Evolutionary conservation across 1,139 yeast species (phyloP).

Genomic region (Suzukiozyma palmioleophila): DNA sequence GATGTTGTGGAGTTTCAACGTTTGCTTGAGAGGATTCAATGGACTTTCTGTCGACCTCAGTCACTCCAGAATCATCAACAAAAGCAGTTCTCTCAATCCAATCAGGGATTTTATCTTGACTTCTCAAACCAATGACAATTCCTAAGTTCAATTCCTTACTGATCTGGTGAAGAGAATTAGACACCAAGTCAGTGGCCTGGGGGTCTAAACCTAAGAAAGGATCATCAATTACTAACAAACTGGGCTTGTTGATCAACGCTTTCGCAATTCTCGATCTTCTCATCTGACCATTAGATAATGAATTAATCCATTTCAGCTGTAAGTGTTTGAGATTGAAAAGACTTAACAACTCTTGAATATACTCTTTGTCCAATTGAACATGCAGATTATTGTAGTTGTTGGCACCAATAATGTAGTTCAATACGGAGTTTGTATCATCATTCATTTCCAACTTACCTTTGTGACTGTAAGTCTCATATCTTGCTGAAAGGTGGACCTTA

Average conservation of each 20-base stretch:
- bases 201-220: conserved; percentile 93
- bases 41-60: conserved; percentile 35
- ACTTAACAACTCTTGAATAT: conserved; percentile 29
- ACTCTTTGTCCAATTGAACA: conserved; percentile 12
- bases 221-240: conserved; percentile 72
- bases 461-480: conserved; percentile 70
- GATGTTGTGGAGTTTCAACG: conserved; percentile 1
- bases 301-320: conserved; percentile 73
- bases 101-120: conserved; percentile 68
- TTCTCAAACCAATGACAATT: conserved; percentile 67
- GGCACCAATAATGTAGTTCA: conserved; percentile 51
- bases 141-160: conserved; percentile 23
- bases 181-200: conserved; percentile 55
- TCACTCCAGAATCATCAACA: conserved; percentile 52
- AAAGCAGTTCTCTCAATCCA: conserved; percentile 76
- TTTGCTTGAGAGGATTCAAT: not conserved
- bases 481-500: conserved; percentile 78
- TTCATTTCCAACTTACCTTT: conserved; percentile 57
- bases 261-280: conserved; percentile 84
- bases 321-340: conserved; percentile 54
- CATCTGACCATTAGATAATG: conserved; percentile 89
- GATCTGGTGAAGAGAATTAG: conserved; percentile 32
- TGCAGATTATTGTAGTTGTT: conserved; percentile 42
- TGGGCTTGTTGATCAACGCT: conserved; percentile 62
- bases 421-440: conserved; percentile 70